These are phyloP conservation scores for Fimicolochytrium jonesii DNA, from an alignment of 192 early-diverging fungal genomes.

Conservation along the genomic window DNA sequence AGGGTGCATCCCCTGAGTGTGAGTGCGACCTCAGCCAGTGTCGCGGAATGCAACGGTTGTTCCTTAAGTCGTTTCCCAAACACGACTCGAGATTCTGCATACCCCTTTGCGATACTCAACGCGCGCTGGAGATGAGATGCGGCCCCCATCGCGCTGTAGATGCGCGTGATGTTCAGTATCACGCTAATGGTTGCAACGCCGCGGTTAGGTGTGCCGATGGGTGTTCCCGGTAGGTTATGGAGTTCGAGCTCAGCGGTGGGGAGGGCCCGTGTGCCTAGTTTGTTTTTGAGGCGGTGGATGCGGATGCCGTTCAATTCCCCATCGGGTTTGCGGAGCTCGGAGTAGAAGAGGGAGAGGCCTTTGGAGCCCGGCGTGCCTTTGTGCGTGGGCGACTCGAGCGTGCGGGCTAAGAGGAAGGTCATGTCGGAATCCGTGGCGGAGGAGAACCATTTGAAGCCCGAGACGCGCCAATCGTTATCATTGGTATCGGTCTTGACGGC, in stretches of 20 bases:
- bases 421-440: conserved; percentile 68
- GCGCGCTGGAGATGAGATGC: conserved; percentile 41
- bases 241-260: conserved; percentile 71
- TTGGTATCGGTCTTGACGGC: conserved; percentile 40
- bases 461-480: conserved; percentile 36
- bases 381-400: conserved; percentile 36
- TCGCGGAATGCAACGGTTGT: conserved; percentile 58
- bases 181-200: conserved; percentile 62
- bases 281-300: conserved; percentile 69
- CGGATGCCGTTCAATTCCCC: conserved; percentile 58
- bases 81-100: conserved; percentile 53
- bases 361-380: conserved; percentile 35
- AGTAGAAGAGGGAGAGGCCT: conserved; percentile 61
- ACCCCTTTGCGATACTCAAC: conserved; percentile 54
- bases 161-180: conserved; percentile 67
- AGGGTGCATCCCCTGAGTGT: conserved; percentile 48
- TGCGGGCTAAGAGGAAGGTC: conserved; percentile 62
- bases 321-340: conserved; percentile 46
- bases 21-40: conserved; percentile 55
- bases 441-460: conserved; percentile 74
- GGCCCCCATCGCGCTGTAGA: conserved; percentile 51
- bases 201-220: conserved; percentile 42
- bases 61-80: conserved; percentile 50
- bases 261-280: conserved; percentile 64
- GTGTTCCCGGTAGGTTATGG: conserved; percentile 38